These are phyloP conservation scores for Alternaria metachromatica DNA, from an alignment of 2,329 filamentous ascomycete species.

Conservation along the genomic window DNA sequence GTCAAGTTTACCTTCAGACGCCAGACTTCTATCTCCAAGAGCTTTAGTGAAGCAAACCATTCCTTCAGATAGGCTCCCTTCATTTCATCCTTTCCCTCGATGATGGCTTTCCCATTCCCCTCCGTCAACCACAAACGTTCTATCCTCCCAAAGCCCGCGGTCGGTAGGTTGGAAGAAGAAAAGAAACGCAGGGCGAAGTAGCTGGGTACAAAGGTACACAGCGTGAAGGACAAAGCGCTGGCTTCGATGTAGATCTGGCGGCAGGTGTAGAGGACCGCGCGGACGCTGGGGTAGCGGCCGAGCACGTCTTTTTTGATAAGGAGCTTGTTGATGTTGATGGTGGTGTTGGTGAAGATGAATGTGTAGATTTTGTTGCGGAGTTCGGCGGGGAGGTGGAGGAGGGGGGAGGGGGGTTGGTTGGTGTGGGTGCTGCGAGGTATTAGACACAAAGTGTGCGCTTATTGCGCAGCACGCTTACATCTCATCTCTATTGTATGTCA, in stretches of 20 bases:
- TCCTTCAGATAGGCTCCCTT: not conserved
- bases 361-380: not conserved
- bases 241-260: not conserved
- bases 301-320: not conserved
- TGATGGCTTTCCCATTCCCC: not conserved
- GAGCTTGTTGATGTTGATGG: not conserved
- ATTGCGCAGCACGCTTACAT: no score
- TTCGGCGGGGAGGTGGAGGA: conserved; percentile 4
- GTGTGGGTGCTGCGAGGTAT: not conserved
- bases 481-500: no score
- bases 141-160: fast-evolving
- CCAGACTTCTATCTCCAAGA: not conserved
- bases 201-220: not conserved
- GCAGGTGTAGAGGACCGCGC: not conserved
- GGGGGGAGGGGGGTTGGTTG: not conserved
- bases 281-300: not conserved
- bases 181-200: not conserved
- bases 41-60: not conserved
- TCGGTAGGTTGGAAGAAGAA: fast-evolving
- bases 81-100: not conserved
- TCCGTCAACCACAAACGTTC: fast-evolving
- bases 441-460: no score
- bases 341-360: not conserved
- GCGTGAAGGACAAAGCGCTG: not conserved
- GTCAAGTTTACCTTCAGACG: not conserved